Base-by-base conservation (phyloP, 2,329 filamentous ascomycete species). In the Plenodomus lindquistii region DNA sequence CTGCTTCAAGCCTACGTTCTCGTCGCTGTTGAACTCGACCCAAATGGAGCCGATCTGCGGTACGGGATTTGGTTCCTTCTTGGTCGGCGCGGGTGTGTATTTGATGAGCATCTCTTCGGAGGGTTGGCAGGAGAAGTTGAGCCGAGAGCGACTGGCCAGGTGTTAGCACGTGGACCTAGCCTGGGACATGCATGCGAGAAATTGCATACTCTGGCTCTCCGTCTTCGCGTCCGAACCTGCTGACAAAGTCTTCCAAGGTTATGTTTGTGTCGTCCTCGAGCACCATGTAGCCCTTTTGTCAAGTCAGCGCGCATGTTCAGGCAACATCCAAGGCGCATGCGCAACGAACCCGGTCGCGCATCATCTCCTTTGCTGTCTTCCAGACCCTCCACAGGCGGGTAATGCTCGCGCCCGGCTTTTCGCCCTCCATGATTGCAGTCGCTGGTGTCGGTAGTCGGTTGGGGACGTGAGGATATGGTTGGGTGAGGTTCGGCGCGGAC, bases 331-430 rank as follows among this genome's bases (percentile, higher is more conserved):
- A 37, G 38, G 51, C 62, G 52, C 46, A 55, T 49, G 59, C 54
- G 51, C 52, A 65, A 66, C 88, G 65, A 83, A 96, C 92, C 73
- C 93, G 80, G 74, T 97, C 94, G 54, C 83, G 81, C 63, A 94
- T 87, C 93, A 99, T 96, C 81, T 99, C 90, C 74, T 96, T 91
- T 40, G 91, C 86, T 8, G 94, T 99, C 75, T 86, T 85, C 85
- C 90, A 95, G 64, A 92, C 91, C 74, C 93, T 89, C 93, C 94
- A 99, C 62, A 97, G 84, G 70, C 89, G 85, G 57, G 84, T 65
- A 48, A 71, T 44, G 37, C 48, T 60, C 24, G 62, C 50, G 46
- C 45, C 57, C 38, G 60, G 58, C 27, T 58, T 60, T 20, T 67
- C 60, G 51, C 64, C 62, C 17, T 65, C 65, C 67, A 70, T 70